Base-by-base conservation (phyloP, 2,329 filamentous ascomycete species). In the Fusarium temperatum region DNA sequence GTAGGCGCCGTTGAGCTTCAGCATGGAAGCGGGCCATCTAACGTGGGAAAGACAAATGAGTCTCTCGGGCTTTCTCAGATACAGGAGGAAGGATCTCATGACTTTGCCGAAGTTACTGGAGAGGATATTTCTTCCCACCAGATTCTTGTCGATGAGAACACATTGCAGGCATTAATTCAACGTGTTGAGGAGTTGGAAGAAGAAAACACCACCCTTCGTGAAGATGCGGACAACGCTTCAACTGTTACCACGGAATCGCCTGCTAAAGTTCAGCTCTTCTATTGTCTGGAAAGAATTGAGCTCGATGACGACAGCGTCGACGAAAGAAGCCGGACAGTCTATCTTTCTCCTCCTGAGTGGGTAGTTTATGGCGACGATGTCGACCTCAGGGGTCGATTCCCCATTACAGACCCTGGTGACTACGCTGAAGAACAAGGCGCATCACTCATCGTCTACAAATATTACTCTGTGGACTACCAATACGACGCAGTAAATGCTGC, bases 261-360 rank as follows among this genome's bases (percentile, higher is more conserved):
- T 2, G n/a, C 36, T 1, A 54, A 44, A 5, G 12, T 61, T 3
- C 54, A 60, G 24, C 15, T n/a, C 8, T 68, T 68, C 15, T 32
- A 68, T n/a, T 60, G 36, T 2, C 9, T 66, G 6, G 54, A 50
- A n/a, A 36, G 35, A 8, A 1, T 30, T 7, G 15, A 22, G 1
- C 11, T 2, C 0, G 17, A 45, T 3, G 20, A 32, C 3, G n/a
- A 15, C 6, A 48, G 26, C 8, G 3, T 22, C 0, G 28, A 15
- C 6, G 48, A 42, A 22, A 55, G n/a, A 22, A 61, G 22, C 1
- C 18, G 48, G 22, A 35, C 41, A 3, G 60, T 47, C 10, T 69
- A 62, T 35, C 41, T 67, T 17, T 53, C 56, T n/a, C 41, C 65
- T 12, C 66, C 63, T 10, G 39, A 41, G 1, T 67, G 66, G 66